phyloP scores from a whole-genome alignment of 2,329 filamentous ascomycete genomes.

The Trichoderma citrinoviride region DNA sequence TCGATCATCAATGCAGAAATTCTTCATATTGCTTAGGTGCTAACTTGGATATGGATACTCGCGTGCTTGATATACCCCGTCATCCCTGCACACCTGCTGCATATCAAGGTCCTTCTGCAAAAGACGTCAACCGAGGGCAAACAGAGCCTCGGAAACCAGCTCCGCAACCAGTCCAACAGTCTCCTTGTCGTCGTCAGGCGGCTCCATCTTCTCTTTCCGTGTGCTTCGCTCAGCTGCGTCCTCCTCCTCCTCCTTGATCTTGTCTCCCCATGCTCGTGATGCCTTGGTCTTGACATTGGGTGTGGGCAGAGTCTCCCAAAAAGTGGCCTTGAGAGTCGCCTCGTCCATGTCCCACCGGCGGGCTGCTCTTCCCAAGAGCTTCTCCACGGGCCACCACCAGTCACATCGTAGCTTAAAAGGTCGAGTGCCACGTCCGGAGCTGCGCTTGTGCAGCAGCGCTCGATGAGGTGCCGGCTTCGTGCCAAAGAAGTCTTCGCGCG shows the following conservation, averaged over 20 bases:
- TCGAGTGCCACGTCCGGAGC: slow-evolving; percentile 7
- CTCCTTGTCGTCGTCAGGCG: background rate
- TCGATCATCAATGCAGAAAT: background rate
- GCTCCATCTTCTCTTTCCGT: slow-evolving; percentile 4
- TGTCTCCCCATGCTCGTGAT: background rate
- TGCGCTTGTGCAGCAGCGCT: background rate
- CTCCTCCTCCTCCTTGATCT: background rate
- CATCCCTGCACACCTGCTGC: background rate
- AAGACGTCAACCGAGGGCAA: background rate
- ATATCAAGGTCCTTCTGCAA: background rate
- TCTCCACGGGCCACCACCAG: slow-evolving; percentile 23
- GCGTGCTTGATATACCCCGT: background rate
- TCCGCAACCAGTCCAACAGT: background rate
- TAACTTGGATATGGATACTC: slow-evolving; percentile 1
- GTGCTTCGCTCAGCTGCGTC: background rate
- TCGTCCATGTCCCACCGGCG: background rate
- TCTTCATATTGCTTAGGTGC: slow-evolving; percentile 7
- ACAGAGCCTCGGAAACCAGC: background rate
- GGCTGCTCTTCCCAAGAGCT: slow-evolving; percentile 21
- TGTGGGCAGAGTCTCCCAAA: slow-evolving; percentile 13
- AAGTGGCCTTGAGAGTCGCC: slow-evolving; percentile 8
- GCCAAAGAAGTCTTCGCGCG: slow-evolving; percentile 18
- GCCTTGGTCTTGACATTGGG: background rate
- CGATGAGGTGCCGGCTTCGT: slow-evolving; percentile 4
- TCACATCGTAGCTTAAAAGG: slow-evolving; percentile 18